Evolutionary conservation across 768 basidiomycete species (phyloP).

Genomic region (Pisolithus orientalis): DNA sequence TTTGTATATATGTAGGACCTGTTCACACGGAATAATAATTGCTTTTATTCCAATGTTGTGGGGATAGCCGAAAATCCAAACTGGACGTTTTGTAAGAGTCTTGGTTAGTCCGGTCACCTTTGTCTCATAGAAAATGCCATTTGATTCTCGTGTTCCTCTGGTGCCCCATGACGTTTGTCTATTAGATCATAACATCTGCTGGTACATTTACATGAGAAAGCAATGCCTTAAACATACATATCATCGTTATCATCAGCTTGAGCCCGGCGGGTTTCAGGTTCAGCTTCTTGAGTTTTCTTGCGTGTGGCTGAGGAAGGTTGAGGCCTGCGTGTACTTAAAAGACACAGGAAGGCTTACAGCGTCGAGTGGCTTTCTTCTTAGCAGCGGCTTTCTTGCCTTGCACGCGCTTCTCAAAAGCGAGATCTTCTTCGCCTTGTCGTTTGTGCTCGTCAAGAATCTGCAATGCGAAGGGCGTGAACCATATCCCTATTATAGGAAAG

Average conservation of each 20-base stretch:
- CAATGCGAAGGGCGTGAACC: background rate
- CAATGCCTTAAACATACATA: conserved; percentile 17
- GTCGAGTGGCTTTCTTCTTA: conserved; percentile 59
- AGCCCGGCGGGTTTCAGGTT: conserved; percentile 5
- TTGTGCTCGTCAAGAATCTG: conserved; percentile 83
- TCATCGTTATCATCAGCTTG: conserved; percentile 17
- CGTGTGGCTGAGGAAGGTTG: conserved; percentile 18
- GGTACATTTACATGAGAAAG: background rate
- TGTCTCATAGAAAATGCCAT: too few species aligned
- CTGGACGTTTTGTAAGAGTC: too few species aligned
- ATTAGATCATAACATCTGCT: too few species aligned
- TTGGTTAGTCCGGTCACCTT: too few species aligned
- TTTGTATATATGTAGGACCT: too few species aligned
- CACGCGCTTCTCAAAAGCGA: conserved; percentile 82
- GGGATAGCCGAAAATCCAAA: too few species aligned
- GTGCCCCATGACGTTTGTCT: too few species aligned
- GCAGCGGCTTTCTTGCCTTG: conserved; percentile 78
- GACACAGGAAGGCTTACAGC: conserved; percentile 26
- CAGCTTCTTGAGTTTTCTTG: conserved; percentile 20
- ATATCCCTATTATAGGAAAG: background rate
- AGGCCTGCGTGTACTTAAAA: background rate
- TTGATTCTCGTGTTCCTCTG: too few species aligned
- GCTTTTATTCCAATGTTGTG: too few species aligned
- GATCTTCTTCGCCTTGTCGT: conserved; percentile 85
- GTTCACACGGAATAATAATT: too few species aligned